phyloP scores from a whole-genome alignment of 495 filamentous ascomycete species.

The Neurospora sublineolata region DNA sequence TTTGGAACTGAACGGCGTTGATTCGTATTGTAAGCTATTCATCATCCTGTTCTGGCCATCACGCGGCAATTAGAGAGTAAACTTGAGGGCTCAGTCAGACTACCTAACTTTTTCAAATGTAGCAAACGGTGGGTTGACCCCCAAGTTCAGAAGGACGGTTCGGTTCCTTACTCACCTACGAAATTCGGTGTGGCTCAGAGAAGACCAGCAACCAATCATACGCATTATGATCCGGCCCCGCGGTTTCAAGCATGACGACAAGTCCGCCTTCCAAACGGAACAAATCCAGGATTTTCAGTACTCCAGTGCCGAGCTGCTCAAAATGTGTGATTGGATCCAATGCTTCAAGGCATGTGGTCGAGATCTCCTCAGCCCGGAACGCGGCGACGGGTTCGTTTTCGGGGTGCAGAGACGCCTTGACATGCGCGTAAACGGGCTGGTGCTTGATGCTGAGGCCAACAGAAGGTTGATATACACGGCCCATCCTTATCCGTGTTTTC shows the following conservation, averaged over 20 bases:
- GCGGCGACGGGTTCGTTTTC: constrained; percentile 37
- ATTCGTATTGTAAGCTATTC: constrained; percentile 24
- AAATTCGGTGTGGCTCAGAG: not conserved
- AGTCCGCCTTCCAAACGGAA: not conserved
- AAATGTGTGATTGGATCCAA: constrained; percentile 10
- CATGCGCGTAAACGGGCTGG: constrained; percentile 1
- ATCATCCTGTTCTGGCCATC: not conserved
- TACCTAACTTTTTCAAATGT: not conserved
- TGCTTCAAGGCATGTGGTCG: constrained; percentile 10
- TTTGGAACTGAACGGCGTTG: constrained; percentile 30
- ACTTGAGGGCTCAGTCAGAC: not conserved
- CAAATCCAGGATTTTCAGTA: constrained; percentile 29
- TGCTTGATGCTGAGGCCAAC: constrained; percentile 17
- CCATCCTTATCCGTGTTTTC: constrained; percentile 19
- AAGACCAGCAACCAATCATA: constrained; percentile 3
- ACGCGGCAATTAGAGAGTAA: not conserved
- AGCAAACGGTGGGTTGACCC: not conserved
- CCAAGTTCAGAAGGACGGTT: not conserved
- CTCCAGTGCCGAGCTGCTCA: constrained; percentile 22
- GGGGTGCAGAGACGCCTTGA: constrained; percentile 10
- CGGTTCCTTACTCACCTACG: not conserved
- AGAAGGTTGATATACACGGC: constrained; percentile 12
- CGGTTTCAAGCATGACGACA: constrained; percentile 6
- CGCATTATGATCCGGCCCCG: constrained; percentile 38
- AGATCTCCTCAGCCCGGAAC: constrained; percentile 9